Evolutionary conservation across 441 rosid genomes (phyloP), one percentile per base, ranked within the genome.

Genomic region (Populus hybrid): DNA sequence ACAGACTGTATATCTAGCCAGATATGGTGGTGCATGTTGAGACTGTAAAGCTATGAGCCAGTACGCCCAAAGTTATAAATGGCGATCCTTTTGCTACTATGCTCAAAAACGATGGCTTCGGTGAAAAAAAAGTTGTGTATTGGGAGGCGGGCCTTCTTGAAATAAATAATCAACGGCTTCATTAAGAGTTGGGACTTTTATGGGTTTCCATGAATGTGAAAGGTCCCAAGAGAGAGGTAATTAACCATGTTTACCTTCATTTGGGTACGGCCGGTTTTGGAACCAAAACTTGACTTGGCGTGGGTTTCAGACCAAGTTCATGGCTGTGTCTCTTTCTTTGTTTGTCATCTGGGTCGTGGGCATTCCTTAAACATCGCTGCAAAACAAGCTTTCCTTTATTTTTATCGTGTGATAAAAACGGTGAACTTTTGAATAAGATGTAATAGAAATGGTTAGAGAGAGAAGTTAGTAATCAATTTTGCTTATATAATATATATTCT

Each of bases 281-380:
- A 93, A 95, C 99, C 98, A 93, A 80, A 95, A 95, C 90, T 95
- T 95, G 82, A 95, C 98, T 85, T 95, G 98, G 59, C 98, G 92
- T 53, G n/a, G 99, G 97, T 81, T 91, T 92, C 35, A 95, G 91
- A 24, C 97, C 96, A 30, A 95, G 94, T 2, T 95, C 99, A 46
- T n/a, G n/a, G n/a, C n/a, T n/a, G n/a, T n/a, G n/a, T n/a, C n/a
- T n/a, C n/a, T n/a, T n/a, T n/a, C n/a, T n/a, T n/a, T n/a, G n/a
- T n/a, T n/a, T n/a, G n/a, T n/a, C n/a, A n/a, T n/a, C n/a, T n/a
- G n/a, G n/a, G n/a, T n/a, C n/a, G n/a, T n/a, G n/a, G n/a, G n/a
- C n/a, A n/a, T n/a, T n/a, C n/a, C n/a, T n/a, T n/a, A n/a, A n/a
- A n/a, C n/a, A n/a, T n/a, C n/a, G n/a, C n/a, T n/a, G n/a, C n/a